Percentiles rank a stretch among this genome's conserved stretches.
Evolutionary conservation across 78 protist species (phyloP).

Genomic region (Speleostelium caveatum): DNA sequence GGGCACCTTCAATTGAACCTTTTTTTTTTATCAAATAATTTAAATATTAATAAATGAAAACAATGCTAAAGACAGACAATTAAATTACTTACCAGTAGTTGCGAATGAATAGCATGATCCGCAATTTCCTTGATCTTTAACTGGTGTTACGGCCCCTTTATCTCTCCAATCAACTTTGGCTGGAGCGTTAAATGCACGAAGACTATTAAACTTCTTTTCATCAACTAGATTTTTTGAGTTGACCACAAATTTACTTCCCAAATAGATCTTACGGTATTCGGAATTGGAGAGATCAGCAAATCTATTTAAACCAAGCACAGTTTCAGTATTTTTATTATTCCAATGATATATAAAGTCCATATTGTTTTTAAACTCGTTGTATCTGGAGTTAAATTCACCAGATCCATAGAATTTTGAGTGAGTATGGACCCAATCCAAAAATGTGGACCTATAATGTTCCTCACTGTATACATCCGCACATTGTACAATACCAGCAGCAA

Average conservation of each 20-base stretch:
- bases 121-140: conserved; percentile 89
- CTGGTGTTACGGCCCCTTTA: conserved; percentile 83
- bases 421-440: conserved; percentile 19
- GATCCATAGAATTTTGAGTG: neutral
- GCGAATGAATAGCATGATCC: conserved; percentile 77
- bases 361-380: conserved; percentile 21
- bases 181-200: neutral
- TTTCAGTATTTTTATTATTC: conserved; percentile 24
- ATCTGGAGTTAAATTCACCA: conserved; percentile 12
- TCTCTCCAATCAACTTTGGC: conserved; percentile 81
- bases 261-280: conserved; percentile 16
- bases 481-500: too few species aligned
- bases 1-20: conserved; percentile 77
- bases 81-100: neutral
- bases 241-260: conserved; percentile 7
- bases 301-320: conserved; percentile 34
- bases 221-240: neutral
- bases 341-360: conserved; percentile 50
- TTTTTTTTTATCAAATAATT: neutral
- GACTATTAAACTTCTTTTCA: neutral
- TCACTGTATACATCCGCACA: too few species aligned
- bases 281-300: conserved; percentile 59
- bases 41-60: neutral
- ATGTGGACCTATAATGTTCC: conserved; percentile 22
- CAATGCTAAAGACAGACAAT: neutral